Evolutionary conservation across 2,329 filamentous ascomycete genomes (phyloP), one percentile per base, ranked within the genome.

Genomic region (Diaporthe eres): DNA sequence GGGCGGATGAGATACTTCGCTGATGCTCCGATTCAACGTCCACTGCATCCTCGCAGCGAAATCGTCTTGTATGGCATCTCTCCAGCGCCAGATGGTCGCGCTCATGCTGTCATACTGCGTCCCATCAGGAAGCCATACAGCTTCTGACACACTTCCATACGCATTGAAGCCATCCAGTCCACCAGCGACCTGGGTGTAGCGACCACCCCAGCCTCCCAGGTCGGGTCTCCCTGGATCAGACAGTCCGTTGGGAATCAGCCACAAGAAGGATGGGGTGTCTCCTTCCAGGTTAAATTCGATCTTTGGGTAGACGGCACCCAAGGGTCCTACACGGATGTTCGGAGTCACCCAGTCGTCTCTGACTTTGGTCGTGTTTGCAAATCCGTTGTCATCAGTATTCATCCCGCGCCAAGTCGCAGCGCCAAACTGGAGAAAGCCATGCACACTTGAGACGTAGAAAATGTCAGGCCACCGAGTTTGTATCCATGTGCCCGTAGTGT

Each of bases 31-130:
- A 2, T 58, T 12, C 55, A 34, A 25, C 55, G 55, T 58, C 55
- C 55, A 58, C 55, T 58, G 55, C 55, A 58, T 58, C 55, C 55
- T 22, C 55, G 55, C 55, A 5, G 55, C 55, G 9, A 58, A 58
- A 12, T 58, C 55, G 19, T 58, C 55, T 4, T 58, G 55, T 8
- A 58, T 34, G 4, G 28, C 55, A 34, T 58, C 55, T 17, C 55
- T 58, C 55, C 28, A 58, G 28, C 55, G 55, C 55, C 55, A 58
- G 28, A 58, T 34, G 10, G 55, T 58, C 17, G 55, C 15, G 9
- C 34, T 2, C 7, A 34, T 58, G 17, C 55, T 58, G 12, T 58
- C 55, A 25, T 34, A 22, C 17, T 58, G 28, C 0, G 28, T 22
- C 7, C 55, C 55, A 31, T 57, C 53, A 19, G 28, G 25, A 9